A percentile compares a stretch with the other conserved stretches of the same genome.
phyloP scores from a whole-genome alignment of 2,329 filamentous ascomycete genomes.

The Cladophialophora immunda region DNA sequence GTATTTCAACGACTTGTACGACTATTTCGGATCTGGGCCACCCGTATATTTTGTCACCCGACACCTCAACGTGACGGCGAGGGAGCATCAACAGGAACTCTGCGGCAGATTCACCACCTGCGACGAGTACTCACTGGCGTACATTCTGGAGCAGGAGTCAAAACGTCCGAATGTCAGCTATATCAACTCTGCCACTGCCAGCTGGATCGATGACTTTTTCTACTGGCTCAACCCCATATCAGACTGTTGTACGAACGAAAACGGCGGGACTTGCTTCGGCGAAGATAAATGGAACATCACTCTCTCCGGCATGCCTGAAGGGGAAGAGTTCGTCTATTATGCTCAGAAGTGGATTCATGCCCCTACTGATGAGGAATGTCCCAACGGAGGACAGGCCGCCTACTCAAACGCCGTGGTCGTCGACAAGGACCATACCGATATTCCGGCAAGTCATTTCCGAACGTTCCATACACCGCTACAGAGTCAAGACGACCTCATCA shows the following conservation, averaged over 20 bases:
- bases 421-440: conserved; percentile 70
- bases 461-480: conserved; percentile 86
- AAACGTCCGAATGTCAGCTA: conserved; percentile 89
- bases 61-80: conserved; percentile 78
- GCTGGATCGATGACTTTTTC: conserved; percentile 97
- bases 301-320: conserved; percentile 89
- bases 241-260: conserved; percentile 75
- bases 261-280: conserved; percentile 78
- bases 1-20: conserved; percentile 95
- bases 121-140: conserved; percentile 81
- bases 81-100: conserved; percentile 80
- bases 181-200: conserved; percentile 86
- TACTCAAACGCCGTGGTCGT: conserved; percentile 87
- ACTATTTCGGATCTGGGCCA: conserved; percentile 88
- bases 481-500: conserved; percentile 91
- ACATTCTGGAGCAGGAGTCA: conserved; percentile 91
- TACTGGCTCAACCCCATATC: conserved; percentile 92
- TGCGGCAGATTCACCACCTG: conserved; percentile 94
- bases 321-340: conserved; percentile 88
- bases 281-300: conserved; percentile 88
- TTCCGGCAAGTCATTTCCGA: conserved; percentile 89
- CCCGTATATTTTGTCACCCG: conserved; percentile 96
- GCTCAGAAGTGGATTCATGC: conserved; percentile 81
- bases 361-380: conserved; percentile 83
- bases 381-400: conserved; percentile 85